Evolutionary conservation across 371 early-diverging fungal species (phyloP), one percentile per base, ranked within the genome.

Genomic region (Haplosporangium sp.): DNA sequence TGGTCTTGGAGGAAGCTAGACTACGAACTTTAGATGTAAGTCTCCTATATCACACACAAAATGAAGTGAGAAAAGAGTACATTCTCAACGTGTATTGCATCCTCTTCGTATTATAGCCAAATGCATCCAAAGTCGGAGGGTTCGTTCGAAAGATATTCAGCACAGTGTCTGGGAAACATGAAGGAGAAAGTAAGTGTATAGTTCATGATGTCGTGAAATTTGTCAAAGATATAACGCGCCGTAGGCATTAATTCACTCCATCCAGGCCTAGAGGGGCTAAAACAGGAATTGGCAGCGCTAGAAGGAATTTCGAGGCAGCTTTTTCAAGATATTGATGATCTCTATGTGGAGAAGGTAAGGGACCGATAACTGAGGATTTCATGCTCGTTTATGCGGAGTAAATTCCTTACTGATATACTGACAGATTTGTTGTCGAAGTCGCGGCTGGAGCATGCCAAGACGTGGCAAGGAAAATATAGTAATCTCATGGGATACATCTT

Each of bases 401-500:
- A 14, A 6, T 14, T 23, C 0, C n/a, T 47, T 23, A 40, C 23
- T 48, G 5, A 13, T 16, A 5, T 12, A 7, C 42, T 29, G 18
- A 40, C 23, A 3, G n/a, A 56, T 16, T 8, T 21, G 14, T 38
- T 50, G 13, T 66, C 29, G 29, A 29, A 90, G 91, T 84, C 88
- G 21, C 87, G 89, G 20, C 81, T 87, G 61, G 83, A 85, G 52
- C 86, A 86, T 40, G 86, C 94, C 12, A 82, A 87, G 64, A 96
- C 98, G 9, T 86, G 88, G 83, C 84, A 89, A 47, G 96, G 98
- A 6, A 84, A 91, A 57, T 88, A 89, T 57, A 88, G 90, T 82
- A 94, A 93, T 65, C 47, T 91, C 7, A 64, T 96, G 61, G 95
- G 94, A 20, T 90, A 90, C 61, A 72, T 94, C 36, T 96, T 98